Conservation (phyloP, 192 early-diverging fungal species). For the Entomortierella beljakovae region DNA sequence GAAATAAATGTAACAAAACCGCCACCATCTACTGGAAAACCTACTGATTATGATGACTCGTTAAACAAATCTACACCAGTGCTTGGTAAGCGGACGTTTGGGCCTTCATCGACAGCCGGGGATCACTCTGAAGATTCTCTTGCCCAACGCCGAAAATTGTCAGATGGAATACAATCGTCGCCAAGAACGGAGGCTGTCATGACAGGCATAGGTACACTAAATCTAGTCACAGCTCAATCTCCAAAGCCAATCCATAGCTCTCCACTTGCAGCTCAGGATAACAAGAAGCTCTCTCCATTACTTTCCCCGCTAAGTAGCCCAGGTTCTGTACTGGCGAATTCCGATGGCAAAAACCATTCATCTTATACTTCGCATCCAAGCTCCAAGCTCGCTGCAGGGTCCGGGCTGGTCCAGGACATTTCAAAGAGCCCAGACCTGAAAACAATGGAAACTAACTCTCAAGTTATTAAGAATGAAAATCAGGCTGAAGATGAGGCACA, state of each 20-base stretch:
- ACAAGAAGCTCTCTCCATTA: constrained; percentile 6
- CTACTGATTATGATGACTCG: neutral
- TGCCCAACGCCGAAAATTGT: constrained; percentile 37
- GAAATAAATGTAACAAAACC: neutral
- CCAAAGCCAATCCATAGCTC: constrained; percentile 1
- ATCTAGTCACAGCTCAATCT: constrained; percentile 7
- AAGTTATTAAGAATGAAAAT: neutral
- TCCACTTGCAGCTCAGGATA: neutral
- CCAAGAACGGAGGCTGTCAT: constrained; percentile 21
- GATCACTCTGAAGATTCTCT: constrained; percentile 17
- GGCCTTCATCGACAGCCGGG: neutral
- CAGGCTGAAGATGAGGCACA: neutral
- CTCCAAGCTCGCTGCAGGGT: neutral
- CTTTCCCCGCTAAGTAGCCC: constrained; percentile 27
- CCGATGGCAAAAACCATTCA: neutral
- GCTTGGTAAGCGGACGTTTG: constrained; percentile 35
- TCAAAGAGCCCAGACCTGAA: neutral
- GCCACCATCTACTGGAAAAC: neutral
- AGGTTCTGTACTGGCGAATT: neutral
- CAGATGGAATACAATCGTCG: constrained; percentile 21
- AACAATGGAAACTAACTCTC: neutral
- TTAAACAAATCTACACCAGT: constrained; percentile 15
- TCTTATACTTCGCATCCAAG: neutral
- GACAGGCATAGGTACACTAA: constrained; percentile 8
- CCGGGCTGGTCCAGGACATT: constrained; percentile 4